Evolutionary conservation across 441 rosid species (phyloP), one percentile per base, ranked within the genome.

Genomic region (Jatropha multifida): DNA sequence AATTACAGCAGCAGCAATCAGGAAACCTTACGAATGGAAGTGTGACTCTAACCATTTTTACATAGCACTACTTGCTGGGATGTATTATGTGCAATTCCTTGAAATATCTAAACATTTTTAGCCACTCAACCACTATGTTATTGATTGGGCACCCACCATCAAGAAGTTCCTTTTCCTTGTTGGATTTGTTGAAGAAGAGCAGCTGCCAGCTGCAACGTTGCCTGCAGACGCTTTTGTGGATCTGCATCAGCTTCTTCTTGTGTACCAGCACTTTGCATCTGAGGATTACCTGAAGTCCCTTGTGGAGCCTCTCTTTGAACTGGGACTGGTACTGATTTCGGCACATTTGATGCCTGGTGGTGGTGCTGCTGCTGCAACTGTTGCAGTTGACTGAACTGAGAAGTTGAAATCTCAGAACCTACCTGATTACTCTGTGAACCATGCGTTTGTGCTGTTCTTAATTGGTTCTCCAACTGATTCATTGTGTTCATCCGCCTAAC

Each of bases 141-240:
- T 27, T 46, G 23, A 69, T 26, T 38, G 11, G 52, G 60, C 15
- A 10, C 54, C 15, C 32, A 32, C 32, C 32, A 32, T 32, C 32
- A 15, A 46, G 84, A 94, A 48, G 84, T 85, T 64, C 91, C 90
- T 84, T 90, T 92, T 62, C 92, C 90, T 76, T 88, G 96, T 80
- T 95, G 98, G 81, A 96, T 90, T 84, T 93, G 99, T 75, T 96
- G 96, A 81, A 96, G 98, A 82, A 96, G 97, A 65, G 97, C 90
- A 63, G 97, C 99, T 58, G 99, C 98, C 20, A 96, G 88, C 81
- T 93, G 93, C 61, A 96, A 85, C 48, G 99, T 96, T 65, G 97
- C 99, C 81, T 96, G 95, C 68, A 96, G 85, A 54, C 98, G 97
- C 78, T 92, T 90, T 82, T 96, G 95, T 1, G 97, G 97, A 83